A percentile compares a stretch with the other conserved stretches of the same genome.
Evolutionary conservation across 345 rosid species (phyloP).

Genomic region (Punica granatum): DNA sequence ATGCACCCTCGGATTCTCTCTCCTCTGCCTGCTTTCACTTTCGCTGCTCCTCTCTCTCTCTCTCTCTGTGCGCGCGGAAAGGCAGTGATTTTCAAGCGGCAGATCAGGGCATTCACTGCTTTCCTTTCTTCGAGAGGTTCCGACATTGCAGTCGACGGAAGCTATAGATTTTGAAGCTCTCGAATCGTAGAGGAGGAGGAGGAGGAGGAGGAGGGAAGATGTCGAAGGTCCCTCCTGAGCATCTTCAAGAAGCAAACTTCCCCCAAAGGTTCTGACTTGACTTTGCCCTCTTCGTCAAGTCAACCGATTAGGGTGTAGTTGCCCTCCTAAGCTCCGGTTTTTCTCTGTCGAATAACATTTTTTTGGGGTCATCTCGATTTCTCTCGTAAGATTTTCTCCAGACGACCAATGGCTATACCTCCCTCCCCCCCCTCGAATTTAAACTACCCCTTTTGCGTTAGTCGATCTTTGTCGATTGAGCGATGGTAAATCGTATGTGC

Average conservation of each 20-base stretch:
- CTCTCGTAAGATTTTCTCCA: not conserved
- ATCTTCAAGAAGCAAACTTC: constrained; percentile 80
- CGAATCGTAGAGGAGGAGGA: not conserved
- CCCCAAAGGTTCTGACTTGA: constrained; percentile 49
- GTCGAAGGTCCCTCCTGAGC: constrained; percentile 38
- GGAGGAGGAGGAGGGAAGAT: too few species aligned
- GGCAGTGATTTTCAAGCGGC: not conserved
- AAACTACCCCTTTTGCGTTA: not conserved
- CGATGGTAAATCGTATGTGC: not conserved
- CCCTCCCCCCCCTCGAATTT: too few species aligned
- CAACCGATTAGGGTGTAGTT: not conserved
- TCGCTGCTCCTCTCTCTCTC: not conserved
- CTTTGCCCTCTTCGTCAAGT: not conserved
- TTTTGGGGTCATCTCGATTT: not conserved
- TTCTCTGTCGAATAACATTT: not conserved
- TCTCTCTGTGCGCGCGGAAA: not conserved
- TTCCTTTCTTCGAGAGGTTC: not conserved
- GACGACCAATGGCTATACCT: not conserved
- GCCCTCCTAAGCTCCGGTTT: not conserved
- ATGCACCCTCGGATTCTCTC: not conserved
- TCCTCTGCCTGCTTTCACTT: not conserved
- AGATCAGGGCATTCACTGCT: not conserved
- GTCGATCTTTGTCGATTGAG: not conserved
- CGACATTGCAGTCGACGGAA: not conserved
- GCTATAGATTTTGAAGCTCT: constrained; percentile 1